Conservation (phyloP, 345 rosid genomes). For the Citrus mangshanensis region DNA sequence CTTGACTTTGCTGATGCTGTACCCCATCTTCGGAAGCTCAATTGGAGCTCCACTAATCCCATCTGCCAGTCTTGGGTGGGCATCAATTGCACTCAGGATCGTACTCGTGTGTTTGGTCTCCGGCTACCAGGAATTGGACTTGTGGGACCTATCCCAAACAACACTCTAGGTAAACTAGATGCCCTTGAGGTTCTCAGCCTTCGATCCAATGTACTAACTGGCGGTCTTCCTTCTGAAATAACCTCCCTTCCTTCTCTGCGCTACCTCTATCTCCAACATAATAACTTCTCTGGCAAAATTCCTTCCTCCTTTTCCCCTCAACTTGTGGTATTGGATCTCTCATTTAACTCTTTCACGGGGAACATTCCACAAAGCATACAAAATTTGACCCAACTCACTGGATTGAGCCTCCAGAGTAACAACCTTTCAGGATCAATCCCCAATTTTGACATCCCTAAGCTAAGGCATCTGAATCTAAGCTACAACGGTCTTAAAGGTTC, state of each 20-base stretch:
- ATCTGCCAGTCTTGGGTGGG: conserved; percentile 77
- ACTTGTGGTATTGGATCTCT: conserved; percentile 56
- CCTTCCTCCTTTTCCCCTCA: conserved; percentile 46
- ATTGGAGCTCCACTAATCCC: conserved; percentile 52
- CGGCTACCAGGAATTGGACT: conserved; percentile 82
- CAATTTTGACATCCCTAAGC: conserved; percentile 32
- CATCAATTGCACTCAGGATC: conserved; percentile 42
- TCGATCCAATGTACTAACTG: conserved; percentile 62
- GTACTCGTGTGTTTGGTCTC: conserved; percentile 45
- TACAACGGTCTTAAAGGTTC: conserved; percentile 70
- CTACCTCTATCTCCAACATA: conserved; percentile 65
- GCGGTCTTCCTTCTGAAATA: conserved; percentile 72
- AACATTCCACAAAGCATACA: conserved; percentile 44
- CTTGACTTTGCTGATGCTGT: conserved; percentile 52
- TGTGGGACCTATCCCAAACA: conserved; percentile 55
- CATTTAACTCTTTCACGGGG: conserved; percentile 61
- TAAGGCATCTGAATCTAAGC: conserved; percentile 65
- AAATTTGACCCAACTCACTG: conserved; percentile 47
- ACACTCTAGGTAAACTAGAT: conserved; percentile 70
- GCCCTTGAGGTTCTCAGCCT: conserved; percentile 60
- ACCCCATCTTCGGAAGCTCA: conserved; percentile 56
- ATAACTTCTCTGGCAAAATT: conserved; percentile 69
- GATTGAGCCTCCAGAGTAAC: conserved; percentile 57
- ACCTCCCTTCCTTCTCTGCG: conserved; percentile 54
- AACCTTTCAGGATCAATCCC: conserved; percentile 61